phyloP scores from a whole-genome alignment of 352 stramenopile species.

The Phytophthora ohioensis region DNA sequence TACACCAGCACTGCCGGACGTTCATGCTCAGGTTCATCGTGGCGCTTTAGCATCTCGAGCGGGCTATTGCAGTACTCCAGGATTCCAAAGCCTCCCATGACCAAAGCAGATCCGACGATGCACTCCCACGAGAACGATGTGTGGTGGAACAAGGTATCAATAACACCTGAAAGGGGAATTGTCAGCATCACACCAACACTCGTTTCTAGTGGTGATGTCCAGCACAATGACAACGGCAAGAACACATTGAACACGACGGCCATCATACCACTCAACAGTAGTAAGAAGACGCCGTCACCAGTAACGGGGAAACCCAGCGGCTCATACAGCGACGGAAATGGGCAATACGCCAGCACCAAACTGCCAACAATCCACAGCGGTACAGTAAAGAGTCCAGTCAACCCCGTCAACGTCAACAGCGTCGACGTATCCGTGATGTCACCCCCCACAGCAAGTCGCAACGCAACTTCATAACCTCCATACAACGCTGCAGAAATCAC shows the following conservation, averaged over 20 bases:
- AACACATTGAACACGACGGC: slow-evolving; percentile 59
- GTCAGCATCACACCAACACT: slow-evolving; percentile 68
- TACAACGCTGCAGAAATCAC: slow-evolving; percentile 60
- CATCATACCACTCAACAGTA: slow-evolving; percentile 48
- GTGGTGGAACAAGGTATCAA: slow-evolving; percentile 54
- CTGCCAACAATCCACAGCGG: slow-evolving; percentile 60
- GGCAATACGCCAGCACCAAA: slow-evolving; percentile 42
- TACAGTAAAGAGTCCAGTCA: slow-evolving; percentile 57
- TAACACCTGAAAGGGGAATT: slow-evolving; percentile 55
- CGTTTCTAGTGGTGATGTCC: slow-evolving; percentile 65
- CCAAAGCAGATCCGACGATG: slow-evolving; percentile 51
- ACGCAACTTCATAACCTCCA: slow-evolving; percentile 58
- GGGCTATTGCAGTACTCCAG: slow-evolving; percentile 40
- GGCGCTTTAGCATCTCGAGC: neutral
- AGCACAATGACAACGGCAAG: slow-evolving; percentile 57
- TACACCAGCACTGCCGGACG: neutral
- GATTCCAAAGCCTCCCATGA: slow-evolving; percentile 62
- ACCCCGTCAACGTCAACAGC: slow-evolving; percentile 53
- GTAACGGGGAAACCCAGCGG: slow-evolving; percentile 51
- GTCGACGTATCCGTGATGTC: slow-evolving; percentile 61
- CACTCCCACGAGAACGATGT: slow-evolving; percentile 56
- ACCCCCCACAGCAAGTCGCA: slow-evolving; percentile 45
- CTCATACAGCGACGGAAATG: slow-evolving; percentile 51
- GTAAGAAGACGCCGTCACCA: slow-evolving; percentile 41
- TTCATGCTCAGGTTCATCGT: neutral